A percentile compares a stretch with the other conserved stretches of the same genome.
phyloP scores from a whole-genome alignment of 139 green algal species.

The Chlamydomonas incerta region DNA sequence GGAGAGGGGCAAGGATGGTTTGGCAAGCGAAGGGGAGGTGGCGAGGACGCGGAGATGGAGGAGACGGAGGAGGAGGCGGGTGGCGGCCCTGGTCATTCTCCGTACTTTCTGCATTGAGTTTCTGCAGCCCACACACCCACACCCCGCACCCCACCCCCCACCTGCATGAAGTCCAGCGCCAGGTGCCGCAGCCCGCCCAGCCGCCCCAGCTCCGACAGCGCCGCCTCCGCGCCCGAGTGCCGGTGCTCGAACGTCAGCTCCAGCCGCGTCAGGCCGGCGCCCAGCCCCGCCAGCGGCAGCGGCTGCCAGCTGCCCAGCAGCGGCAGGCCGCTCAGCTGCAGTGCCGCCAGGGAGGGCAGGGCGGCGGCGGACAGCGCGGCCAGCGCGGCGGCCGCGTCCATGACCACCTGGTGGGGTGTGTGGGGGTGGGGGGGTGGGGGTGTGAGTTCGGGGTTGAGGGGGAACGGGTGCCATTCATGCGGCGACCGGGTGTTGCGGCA shows the following conservation, averaged over 20 bases:
- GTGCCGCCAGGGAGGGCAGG: slow-evolving; percentile 6
- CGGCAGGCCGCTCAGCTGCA: slow-evolving; percentile 11
- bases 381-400: not conserved
- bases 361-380: not conserved
- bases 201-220: not conserved
- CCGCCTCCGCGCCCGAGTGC: not conserved
- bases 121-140: not conserved
- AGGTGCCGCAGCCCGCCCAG: slow-evolving; percentile 3
- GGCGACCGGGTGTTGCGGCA: too few species aligned
- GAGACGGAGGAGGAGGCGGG: too few species aligned
- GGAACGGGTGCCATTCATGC: not conserved
- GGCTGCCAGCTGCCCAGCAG: slow-evolving; percentile 3
- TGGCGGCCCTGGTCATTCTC: too few species aligned
- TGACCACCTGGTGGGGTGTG: not conserved
- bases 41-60: too few species aligned
- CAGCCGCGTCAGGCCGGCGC: slow-evolving; percentile 8
- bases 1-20: too few species aligned
- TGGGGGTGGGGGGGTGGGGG: not conserved
- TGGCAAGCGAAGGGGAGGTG: too few species aligned
- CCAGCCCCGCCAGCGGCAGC: not conserved
- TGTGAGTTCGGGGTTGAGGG: not conserved
- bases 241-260: slow-evolving; percentile 17
- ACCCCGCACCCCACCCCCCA: not conserved
- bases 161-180: slow-evolving; percentile 22
- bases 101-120: too few species aligned